phyloP scores from a whole-genome alignment of 23 red algal species.

The Gracilaria domingensis region DNA sequence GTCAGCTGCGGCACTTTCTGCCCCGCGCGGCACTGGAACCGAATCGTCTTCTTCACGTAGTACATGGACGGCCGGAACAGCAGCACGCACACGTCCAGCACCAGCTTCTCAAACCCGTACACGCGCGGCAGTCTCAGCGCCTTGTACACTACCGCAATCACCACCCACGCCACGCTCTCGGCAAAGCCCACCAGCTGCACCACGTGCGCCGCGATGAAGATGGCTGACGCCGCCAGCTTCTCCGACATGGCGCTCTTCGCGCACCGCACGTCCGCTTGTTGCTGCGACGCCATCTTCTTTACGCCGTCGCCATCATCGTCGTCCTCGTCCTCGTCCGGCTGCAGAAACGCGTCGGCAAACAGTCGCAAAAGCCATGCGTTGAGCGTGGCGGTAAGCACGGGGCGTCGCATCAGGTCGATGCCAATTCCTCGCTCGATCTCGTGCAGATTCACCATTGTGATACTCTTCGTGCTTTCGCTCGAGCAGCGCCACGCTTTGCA shows the following conservation, averaged over 20 bases:
- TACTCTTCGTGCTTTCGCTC: too few species aligned
- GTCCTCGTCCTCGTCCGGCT: slow-evolving; percentile 21
- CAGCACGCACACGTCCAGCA: slow-evolving; percentile 38
- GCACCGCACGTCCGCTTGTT: neutral
- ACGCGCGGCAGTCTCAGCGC: slow-evolving; percentile 22
- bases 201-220: neutral
- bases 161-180: neutral
- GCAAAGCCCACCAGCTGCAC: neutral
- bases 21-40: slow-evolving; percentile 18
- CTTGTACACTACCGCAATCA: neutral
- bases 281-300: neutral
- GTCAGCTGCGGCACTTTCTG: slow-evolving; percentile 20
- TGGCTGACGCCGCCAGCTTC: neutral
- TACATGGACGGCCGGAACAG: slow-evolving; percentile 19
- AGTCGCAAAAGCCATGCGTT: slow-evolving; percentile 49
- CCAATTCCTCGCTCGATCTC: slow-evolving; percentile 61
- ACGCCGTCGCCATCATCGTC: neutral
- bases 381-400: slow-evolving; percentile 34
- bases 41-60: slow-evolving; percentile 42
- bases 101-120: slow-evolving; percentile 59
- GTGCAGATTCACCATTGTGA: slow-evolving; percentile 10
- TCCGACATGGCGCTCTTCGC: neutral
- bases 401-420: slow-evolving; percentile 43
- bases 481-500: too few species aligned
- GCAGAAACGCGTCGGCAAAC: slow-evolving; percentile 10